Percentiles rank a stretch among this genome's conserved stretches.
phyloP scores from a whole-genome alignment of 192 early-diverging fungal genomes.

The Tieghemiomyces parasiticus region DNA sequence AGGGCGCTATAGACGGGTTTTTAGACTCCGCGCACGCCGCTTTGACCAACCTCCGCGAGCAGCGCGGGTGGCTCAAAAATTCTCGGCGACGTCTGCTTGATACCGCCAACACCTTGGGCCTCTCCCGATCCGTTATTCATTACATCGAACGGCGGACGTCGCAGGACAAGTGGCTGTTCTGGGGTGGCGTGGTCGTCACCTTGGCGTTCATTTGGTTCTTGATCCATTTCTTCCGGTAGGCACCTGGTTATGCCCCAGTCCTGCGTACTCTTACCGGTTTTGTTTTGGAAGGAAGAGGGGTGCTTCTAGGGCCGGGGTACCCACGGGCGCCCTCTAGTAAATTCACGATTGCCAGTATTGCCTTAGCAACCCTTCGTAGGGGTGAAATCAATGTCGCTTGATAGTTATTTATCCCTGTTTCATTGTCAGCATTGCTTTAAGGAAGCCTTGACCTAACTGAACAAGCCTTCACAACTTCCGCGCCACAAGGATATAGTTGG shows the following conservation, averaged over 20 bases:
- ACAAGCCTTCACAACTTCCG: constrained; percentile 18
- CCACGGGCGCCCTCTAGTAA: no score
- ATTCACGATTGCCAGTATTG: no score
- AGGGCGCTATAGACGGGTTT: constrained; percentile 11
- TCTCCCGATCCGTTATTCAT: constrained; percentile 11
- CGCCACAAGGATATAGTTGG: constrained; percentile 29
- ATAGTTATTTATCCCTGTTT: no score
- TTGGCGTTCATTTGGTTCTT: constrained; percentile 9
- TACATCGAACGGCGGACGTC: constrained; percentile 10
- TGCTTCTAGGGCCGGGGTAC: no score
- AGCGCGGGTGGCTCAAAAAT: constrained; percentile 8
- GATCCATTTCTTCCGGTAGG: constrained; percentile 11
- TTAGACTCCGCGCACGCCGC: constrained; percentile 3
- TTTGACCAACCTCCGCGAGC: constrained; percentile 2
- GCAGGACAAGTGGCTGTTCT: constrained; percentile 13
- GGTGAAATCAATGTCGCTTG: no score
- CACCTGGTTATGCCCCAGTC: no score
- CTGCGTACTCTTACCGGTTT: no score
- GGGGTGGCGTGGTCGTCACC: constrained; percentile 2
- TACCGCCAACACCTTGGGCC: constrained; percentile 13
- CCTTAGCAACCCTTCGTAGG: no score
- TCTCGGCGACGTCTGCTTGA: constrained; percentile 9
- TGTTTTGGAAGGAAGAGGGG: no score
- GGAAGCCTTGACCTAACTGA: no score
- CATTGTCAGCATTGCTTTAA: no score